Evolutionary conservation across 1,284 basidiomycete genomes (phyloP).

Genomic region (Rhizoctonia solani): DNA sequence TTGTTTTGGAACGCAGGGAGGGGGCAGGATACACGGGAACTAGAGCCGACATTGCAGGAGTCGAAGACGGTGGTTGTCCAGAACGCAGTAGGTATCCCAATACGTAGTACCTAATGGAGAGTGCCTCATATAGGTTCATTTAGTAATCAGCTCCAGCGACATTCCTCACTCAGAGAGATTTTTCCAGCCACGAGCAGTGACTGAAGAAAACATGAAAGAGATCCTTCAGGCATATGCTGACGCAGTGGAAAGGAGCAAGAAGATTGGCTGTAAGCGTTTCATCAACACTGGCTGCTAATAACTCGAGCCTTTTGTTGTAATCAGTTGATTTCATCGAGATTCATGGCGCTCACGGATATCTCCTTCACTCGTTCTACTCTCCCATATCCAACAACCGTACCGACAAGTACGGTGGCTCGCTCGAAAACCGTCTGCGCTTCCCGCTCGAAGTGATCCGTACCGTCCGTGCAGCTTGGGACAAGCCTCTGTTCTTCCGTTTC

Average conservation of each 20-base stretch:
- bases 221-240: constrained; percentile 48
- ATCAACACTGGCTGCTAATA: no score
- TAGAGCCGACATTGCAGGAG: background rate
- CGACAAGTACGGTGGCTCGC: constrained; percentile 73
- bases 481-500: constrained; percentile 75
- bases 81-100: background rate
- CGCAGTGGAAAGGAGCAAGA: constrained; percentile 63
- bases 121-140: background rate
- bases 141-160: constrained; percentile 57
- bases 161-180: constrained; percentile 57
- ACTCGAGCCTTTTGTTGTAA: no score
- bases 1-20: constrained; percentile 45
- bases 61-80: background rate
- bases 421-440: constrained; percentile 74
- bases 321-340: constrained; percentile 82
- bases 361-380: constrained; percentile 65
- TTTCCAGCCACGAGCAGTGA: constrained; percentile 61
- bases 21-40: background rate
- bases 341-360: constrained; percentile 73
- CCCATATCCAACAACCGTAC: constrained; percentile 71
- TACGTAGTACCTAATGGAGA: background rate
- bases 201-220: constrained; percentile 55
- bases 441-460: constrained; percentile 61
- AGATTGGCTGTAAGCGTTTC: constrained; percentile 60
- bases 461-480: constrained; percentile 62